phyloP scores from a whole-genome alignment of 371 early-diverging fungal species.

The Actinomucor elegans region DNA sequence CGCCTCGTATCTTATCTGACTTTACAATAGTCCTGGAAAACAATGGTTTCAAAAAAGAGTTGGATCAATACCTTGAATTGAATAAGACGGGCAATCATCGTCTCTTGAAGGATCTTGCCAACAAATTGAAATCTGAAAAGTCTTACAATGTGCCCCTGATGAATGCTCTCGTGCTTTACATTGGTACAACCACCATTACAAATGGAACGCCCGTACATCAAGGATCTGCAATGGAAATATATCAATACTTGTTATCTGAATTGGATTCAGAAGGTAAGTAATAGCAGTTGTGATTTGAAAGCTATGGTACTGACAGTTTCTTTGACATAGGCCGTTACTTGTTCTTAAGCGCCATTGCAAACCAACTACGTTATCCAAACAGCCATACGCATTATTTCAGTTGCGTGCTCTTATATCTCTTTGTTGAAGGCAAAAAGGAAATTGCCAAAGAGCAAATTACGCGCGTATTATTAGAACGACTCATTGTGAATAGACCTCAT shows the following conservation, averaged over 20 bases:
- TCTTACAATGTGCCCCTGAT: constrained; percentile 78
- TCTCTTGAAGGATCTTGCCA: background rate
- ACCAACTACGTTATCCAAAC: constrained; percentile 96
- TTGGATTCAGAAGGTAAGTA: constrained; percentile 77
- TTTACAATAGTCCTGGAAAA: constrained; percentile 60
- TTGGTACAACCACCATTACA: constrained; percentile 76
- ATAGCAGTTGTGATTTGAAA: background rate
- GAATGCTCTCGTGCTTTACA: constrained; percentile 86
- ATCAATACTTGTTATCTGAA: constrained; percentile 73
- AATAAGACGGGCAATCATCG: constrained; percentile 29
- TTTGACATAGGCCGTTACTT: constrained; percentile 60
- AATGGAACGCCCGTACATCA: constrained; percentile 64
- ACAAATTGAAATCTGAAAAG: background rate
- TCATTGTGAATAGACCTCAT: constrained; percentile 96
- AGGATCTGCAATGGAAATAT: constrained; percentile 81
- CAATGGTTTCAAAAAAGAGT: constrained; percentile 59
- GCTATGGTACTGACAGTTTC: constrained; percentile 32
- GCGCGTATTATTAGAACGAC: constrained; percentile 89
- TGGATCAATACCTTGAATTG: constrained; percentile 68
- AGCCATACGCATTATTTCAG: constrained; percentile 95
- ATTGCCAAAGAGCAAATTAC: constrained; percentile 93
- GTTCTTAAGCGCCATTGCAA: constrained; percentile 90
- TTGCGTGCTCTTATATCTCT: constrained; percentile 78
- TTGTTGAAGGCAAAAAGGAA: constrained; percentile 79
- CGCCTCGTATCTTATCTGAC: constrained; percentile 86